A percentile compares a stretch with the other conserved stretches of the same genome.
phyloP scores from a whole-genome alignment of 768 basidiomycete species.

The Amanita rubescens region DNA sequence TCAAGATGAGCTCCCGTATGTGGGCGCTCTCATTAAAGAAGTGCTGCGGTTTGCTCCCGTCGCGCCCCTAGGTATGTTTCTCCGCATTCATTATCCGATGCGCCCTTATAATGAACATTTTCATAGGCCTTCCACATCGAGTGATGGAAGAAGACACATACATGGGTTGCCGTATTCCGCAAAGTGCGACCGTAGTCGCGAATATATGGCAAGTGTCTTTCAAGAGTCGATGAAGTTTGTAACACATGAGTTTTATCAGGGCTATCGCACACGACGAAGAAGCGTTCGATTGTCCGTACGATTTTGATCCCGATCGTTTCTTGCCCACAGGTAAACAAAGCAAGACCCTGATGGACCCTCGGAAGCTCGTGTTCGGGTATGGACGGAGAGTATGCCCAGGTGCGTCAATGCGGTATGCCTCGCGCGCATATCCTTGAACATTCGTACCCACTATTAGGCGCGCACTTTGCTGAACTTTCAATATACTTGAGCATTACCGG shows the following conservation, averaged over 20 bases:
- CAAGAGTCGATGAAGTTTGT: background rate
- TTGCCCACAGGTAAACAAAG: background rate
- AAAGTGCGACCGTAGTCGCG: conserved; percentile 13
- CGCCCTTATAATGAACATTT: background rate
- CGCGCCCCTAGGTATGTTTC: conserved; percentile 12
- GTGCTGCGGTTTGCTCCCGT: conserved; percentile 13
- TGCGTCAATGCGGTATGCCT: background rate
- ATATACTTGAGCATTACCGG: conserved; percentile 4
- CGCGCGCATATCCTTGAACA: background rate
- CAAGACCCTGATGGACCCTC: background rate
- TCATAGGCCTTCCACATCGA: conserved; percentile 12
- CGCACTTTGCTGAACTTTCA: conserved; percentile 7
- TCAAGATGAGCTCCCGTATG: conserved; percentile 16
- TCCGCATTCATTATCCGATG: background rate
- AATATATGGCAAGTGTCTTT: conserved; percentile 13
- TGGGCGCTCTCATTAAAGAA: conserved; percentile 13
- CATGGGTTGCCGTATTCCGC: conserved; percentile 14
- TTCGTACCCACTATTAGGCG: background rate
- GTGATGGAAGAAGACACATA: conserved; percentile 12
- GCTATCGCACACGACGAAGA: conserved; percentile 6
- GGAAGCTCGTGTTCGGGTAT: conserved; percentile 5
- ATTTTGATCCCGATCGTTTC: conserved; percentile 6
- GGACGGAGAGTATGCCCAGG: conserved; percentile 8
- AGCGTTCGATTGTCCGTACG: background rate
- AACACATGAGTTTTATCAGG: background rate